phyloP scores from a whole-genome alignment of 2,329 filamentous ascomycete genomes.

The Kalmusia sp. region DNA sequence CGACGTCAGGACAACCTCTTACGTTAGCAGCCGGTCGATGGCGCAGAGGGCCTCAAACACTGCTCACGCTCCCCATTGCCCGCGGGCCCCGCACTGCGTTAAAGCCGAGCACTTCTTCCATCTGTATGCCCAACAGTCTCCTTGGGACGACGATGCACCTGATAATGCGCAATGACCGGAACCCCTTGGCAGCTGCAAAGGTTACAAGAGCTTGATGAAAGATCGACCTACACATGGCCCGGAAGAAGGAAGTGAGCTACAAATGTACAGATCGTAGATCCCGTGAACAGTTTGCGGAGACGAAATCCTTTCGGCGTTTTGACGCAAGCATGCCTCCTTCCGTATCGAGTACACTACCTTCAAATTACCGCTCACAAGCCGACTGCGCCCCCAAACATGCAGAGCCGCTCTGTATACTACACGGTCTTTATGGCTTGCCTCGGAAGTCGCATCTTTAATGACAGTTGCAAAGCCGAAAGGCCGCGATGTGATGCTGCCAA shows the following conservation, averaged over 20 bases:
- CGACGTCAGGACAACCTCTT: constrained; percentile 15
- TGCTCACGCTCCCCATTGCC: not conserved
- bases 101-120: not conserved
- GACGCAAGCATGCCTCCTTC: constrained; percentile 17
- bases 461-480: not conserved
- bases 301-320: constrained; percentile 10
- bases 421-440: not conserved
- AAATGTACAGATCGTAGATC: not conserved
- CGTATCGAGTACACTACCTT: constrained; percentile 15
- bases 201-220: not conserved
- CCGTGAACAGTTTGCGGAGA: constrained; percentile 5
- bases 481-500: constrained; percentile 10
- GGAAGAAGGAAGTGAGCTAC: constrained; percentile 6
- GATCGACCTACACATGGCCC: not conserved
- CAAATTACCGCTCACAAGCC: constrained; percentile 17
- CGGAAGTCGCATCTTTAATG: constrained; percentile 7
- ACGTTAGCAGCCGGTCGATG: not conserved
- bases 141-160: constrained; percentile 1
- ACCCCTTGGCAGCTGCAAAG: not conserved
- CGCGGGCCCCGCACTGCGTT: not conserved
- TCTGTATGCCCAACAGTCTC: not conserved
- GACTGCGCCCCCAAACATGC: constrained; percentile 3
- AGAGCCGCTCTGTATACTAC: not conserved
- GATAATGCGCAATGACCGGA: constrained; percentile 8
- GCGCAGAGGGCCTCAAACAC: constrained; percentile 8